Percentiles rank a stretch among this genome's conserved stretches.
phyloP scores from a whole-genome alignment of 129 eudicot genomes.

The Heracleum sosnowskyi region DNA sequence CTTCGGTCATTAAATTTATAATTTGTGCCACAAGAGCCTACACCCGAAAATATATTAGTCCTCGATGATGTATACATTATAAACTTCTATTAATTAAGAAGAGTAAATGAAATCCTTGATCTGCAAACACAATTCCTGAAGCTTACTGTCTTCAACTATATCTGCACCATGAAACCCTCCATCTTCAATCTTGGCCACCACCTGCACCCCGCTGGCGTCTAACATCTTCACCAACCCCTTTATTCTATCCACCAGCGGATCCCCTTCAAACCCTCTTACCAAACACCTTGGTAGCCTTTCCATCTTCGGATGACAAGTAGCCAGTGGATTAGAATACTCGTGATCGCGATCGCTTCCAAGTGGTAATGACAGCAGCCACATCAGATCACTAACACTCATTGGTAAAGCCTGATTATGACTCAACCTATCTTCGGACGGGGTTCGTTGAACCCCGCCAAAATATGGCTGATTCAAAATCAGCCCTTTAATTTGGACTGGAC shows the following conservation, averaged over 20 bases:
- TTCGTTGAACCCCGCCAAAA: constrained; percentile 23
- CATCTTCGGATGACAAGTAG: constrained; percentile 14
- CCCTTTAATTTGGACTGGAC: not conserved
- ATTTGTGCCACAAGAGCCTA: too few relatives aligned
- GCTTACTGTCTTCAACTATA: constrained; percentile 25
- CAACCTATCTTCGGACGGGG: constrained; percentile 20
- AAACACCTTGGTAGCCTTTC: constrained; percentile 32
- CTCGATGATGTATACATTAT: too few relatives aligned
- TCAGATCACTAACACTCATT: constrained; percentile 28
- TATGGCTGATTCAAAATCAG: constrained; percentile 4
- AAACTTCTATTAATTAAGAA: too few relatives aligned
- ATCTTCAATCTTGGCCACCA: constrained; percentile 23
- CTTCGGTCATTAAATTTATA: too few relatives aligned
- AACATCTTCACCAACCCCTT: constrained; percentile 36
- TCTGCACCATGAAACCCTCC: constrained; percentile 39
- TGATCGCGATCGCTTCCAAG: constrained; percentile 46
- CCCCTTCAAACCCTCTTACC: constrained; percentile 34
- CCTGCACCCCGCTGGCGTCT: constrained; percentile 42
- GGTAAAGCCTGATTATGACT: constrained; percentile 20
- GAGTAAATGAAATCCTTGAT: constrained; percentile 25
- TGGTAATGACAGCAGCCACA: constrained; percentile 59
- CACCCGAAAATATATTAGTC: too few relatives aligned
- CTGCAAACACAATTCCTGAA: constrained; percentile 23
- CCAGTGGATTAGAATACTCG: constrained; percentile 39
- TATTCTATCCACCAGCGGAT: constrained; percentile 39